phyloP scores from a whole-genome alignment of 148 eudicot genomes.

The Camellia sinensis region DNA sequence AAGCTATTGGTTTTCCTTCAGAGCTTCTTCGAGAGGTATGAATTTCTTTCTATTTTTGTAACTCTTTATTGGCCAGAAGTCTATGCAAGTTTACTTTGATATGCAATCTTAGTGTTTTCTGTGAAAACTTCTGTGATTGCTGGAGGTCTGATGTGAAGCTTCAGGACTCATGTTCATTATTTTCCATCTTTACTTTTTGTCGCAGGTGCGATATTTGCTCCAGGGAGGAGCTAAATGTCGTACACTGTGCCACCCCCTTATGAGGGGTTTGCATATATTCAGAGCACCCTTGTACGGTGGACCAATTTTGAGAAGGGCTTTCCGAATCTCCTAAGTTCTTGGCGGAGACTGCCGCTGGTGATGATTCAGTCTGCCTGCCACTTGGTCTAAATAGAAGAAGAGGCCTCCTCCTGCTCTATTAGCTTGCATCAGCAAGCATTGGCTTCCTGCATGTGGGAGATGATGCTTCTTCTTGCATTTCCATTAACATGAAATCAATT shows the following conservation, averaged over 20 bases:
- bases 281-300: slow-evolving; percentile 64
- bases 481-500: slow-evolving; percentile 35
- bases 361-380: slow-evolving; percentile 84
- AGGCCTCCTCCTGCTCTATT: slow-evolving; percentile 68
- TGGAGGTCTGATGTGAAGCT: too few species aligned
- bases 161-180: too few species aligned
- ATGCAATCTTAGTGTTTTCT: too few species aligned
- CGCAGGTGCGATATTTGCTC: too few species aligned
- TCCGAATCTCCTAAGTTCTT: slow-evolving; percentile 65
- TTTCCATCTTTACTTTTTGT: too few species aligned
- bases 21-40: too few species aligned
- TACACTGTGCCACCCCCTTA: slow-evolving; percentile 87
- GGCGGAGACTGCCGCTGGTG: slow-evolving; percentile 64
- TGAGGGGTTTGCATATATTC: slow-evolving; percentile 59
- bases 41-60: too few species aligned
- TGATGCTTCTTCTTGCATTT: slow-evolving; percentile 69
- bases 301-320: slow-evolving; percentile 75
- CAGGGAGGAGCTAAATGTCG: slow-evolving; percentile 97
- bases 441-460: slow-evolving; percentile 54
- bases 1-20: too few species aligned
- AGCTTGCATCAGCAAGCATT: slow-evolving; percentile 76
- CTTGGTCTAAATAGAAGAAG: slow-evolving; percentile 53
- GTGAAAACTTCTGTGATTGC: too few species aligned
- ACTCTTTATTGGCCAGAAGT: too few species aligned
- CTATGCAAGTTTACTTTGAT: too few species aligned